Conservation (phyloP, 345 rosid genomes). For the Euphorbia lathyris region DNA sequence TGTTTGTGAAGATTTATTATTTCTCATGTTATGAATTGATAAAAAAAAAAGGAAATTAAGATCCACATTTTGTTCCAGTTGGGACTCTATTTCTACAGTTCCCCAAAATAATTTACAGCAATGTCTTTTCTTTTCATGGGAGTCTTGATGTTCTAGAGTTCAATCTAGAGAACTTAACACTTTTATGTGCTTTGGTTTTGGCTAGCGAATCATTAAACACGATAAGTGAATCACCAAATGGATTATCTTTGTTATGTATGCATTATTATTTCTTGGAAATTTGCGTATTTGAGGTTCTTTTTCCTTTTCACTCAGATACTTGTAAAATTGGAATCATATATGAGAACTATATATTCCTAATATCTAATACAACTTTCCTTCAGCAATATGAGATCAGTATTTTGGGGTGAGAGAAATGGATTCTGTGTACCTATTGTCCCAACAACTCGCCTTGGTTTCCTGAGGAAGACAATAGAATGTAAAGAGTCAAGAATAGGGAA, state of each 20-base stretch:
- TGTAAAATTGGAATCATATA: neutral
- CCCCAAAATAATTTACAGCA: neutral
- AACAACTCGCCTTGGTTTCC: slow-evolving; percentile 35
- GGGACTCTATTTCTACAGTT: neutral
- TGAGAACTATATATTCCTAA: neutral
- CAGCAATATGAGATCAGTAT: slow-evolving; percentile 64
- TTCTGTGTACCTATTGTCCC: slow-evolving; percentile 37
- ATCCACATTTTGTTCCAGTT: neutral
- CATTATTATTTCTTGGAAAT: neutral
- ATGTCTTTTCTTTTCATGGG: neutral
- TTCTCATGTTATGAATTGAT: neutral
- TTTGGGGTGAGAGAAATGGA: slow-evolving; percentile 62
- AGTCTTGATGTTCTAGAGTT: neutral
- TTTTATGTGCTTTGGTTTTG: neutral
- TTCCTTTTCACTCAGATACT: neutral
- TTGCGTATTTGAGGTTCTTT: neutral
- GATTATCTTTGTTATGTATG: neutral
- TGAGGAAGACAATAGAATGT: slow-evolving; percentile 58
- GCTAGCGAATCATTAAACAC: neutral
- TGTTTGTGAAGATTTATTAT: neutral
- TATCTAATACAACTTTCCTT: slow-evolving; percentile 17
- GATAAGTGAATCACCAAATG: neutral
- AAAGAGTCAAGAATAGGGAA: slow-evolving; percentile 95
- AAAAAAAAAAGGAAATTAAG: neutral
- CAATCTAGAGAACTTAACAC: neutral